Evolutionary conservation across 1,284 basidiomycete genomes (phyloP).

Genomic region (Cryptococcus sp.): DNA sequence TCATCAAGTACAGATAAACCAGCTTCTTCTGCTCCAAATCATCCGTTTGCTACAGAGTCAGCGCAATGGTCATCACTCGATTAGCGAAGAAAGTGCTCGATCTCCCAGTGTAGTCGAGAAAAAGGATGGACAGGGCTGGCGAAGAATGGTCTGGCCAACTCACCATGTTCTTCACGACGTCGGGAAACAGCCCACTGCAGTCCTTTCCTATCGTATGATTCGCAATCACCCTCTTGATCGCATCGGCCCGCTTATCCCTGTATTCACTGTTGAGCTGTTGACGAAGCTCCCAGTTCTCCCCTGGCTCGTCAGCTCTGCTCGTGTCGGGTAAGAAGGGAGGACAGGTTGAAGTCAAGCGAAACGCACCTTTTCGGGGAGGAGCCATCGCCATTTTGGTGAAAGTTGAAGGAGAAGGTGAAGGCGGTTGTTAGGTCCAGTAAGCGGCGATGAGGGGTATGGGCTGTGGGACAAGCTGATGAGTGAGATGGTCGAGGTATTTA

Average conservation of each 20-base stretch:
- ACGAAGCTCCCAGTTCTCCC: constrained; percentile 91
- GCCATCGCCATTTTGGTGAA: constrained; percentile 21
- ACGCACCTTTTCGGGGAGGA: constrained; percentile 27
- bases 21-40: constrained; percentile 54
- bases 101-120: too few relatives aligned
- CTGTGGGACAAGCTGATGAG: too few relatives aligned
- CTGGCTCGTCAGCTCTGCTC: constrained; percentile 25
- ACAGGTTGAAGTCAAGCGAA: not conserved
- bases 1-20: constrained; percentile 97
- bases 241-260: constrained; percentile 92
- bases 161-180: constrained; percentile 96
- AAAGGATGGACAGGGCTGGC: too few relatives aligned
- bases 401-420: not conserved
- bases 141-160: too few relatives aligned
- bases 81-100: not conserved
- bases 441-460: too few relatives aligned
- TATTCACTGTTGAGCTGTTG: constrained; percentile 95
- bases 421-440: not conserved
- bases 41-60: constrained; percentile 45
- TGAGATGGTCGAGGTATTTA: too few relatives aligned
- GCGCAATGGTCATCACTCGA: not conserved
- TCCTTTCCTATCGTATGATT: constrained; percentile 97
- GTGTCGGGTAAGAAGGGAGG: too few relatives aligned
- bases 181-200: constrained; percentile 91
- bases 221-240: constrained; percentile 92